Evolutionary conservation across 148 eudicot genomes (phyloP).

Genomic region (Cornus kousa): DNA sequence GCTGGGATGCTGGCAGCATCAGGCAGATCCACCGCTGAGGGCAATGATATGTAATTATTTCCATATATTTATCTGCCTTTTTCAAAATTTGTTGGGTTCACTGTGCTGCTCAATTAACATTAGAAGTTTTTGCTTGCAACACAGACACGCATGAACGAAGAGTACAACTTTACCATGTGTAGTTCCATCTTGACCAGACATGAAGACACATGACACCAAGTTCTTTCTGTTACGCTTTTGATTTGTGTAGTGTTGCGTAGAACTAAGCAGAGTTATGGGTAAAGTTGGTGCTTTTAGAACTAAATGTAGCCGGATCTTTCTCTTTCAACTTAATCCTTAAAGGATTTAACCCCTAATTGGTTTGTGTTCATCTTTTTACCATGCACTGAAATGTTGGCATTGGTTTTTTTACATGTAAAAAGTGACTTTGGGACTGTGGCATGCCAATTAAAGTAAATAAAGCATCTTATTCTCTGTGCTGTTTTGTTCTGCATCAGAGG

Average conservation of each 20-base stretch:
- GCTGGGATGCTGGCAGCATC: conserved; percentile 90
- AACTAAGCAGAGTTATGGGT: not conserved
- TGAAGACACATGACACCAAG: not conserved
- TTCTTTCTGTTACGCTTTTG: not conserved
- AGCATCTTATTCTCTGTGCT: not conserved
- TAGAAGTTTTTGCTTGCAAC: not conserved
- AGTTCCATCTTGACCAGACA: not conserved
- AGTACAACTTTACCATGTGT: not conserved
- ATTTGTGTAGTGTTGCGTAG: not conserved
- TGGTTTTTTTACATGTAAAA: conserved; percentile 1
- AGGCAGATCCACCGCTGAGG: conserved; percentile 55
- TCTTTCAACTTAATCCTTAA: not conserved
- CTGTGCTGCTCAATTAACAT: not conserved
- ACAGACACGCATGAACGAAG: not conserved
- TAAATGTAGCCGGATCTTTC: not conserved
- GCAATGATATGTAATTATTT: conserved; percentile 67
- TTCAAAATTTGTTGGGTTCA: not conserved
- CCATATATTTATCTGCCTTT: not conserved
- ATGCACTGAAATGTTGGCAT: not conserved
- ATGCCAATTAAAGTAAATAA: not conserved
- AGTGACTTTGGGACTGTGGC: not conserved
- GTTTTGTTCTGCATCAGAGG: not conserved
- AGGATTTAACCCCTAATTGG: not conserved
- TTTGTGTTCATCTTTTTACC: not conserved
- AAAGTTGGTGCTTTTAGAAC: not conserved